Evolutionary conservation across 495 filamentous ascomycete genomes (phyloP), one percentile per base, ranked within the genome.

Genomic region (Daldinia loculata): DNA sequence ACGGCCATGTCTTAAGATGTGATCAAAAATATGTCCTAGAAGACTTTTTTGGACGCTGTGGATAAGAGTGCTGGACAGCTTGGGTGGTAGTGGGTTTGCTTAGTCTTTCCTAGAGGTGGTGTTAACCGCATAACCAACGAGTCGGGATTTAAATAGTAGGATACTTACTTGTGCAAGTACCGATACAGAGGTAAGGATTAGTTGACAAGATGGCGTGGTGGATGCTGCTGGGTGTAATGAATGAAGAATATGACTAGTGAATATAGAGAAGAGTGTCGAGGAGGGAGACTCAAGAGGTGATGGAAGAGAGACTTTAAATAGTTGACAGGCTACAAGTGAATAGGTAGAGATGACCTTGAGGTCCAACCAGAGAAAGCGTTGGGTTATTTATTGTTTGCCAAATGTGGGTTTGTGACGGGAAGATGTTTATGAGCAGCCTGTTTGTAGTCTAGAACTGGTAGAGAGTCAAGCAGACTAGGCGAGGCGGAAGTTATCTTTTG

Each of bases 1-100:
- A 89, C 78, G 17, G 90, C 88, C 90, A 92, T 92, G 30, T 63
- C 75, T 66, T 48, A 63, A 61, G 51, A 56, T 63, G 30, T 65
- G 58, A 63, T 73, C 61, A 52, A 27, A 26, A 45, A 24, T 61
- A 39, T 53, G 22, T 62, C 22, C 19, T 61, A 29, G 48, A 64
- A 61, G 45, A 51, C 9, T 63, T 67, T 56, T 51, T 36, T 26
- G 63, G 36, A 41, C 61, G 32, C 67, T 19, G 56, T 2, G 41
- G 34, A 17, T 55, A 34, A 14, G 52, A 59, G 43, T 51, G 36
- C 26, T 7, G 61, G 58, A 56, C 14, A 45, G 34, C 38, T 53
- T 66, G 45, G 17, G 26, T 41, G 41, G 17, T 58, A 43, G 57
- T 14, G 43, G 57, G 38, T 41, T 63, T 69, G 52, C 56, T 65